Percentiles rank a stretch among this genome's conserved stretches.
These are phyloP conservation scores for Phytophthora fragariaefolia DNA, from an alignment of 352 stramenopile species.

Conservation along the genomic window DNA sequence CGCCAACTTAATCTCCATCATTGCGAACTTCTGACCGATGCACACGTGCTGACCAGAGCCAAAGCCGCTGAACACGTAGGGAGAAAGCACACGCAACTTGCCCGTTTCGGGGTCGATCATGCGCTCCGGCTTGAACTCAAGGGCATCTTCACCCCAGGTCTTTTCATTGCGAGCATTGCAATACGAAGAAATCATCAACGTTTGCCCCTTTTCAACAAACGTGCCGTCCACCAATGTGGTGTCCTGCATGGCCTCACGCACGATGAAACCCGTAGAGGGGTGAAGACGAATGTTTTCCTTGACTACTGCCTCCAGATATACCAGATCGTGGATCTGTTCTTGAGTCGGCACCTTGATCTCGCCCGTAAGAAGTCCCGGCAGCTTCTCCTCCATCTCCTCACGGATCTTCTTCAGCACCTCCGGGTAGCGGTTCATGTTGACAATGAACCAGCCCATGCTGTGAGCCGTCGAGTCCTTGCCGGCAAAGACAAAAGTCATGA, in stretches of 20 bases:
- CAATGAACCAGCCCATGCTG: slow-evolving; percentile 63
- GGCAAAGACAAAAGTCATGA: slow-evolving; percentile 72
- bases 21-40: slow-evolving; percentile 53
- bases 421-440: slow-evolving; percentile 60
- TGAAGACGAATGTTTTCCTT: slow-evolving; percentile 65
- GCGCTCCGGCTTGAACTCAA: slow-evolving; percentile 57
- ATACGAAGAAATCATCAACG: slow-evolving; percentile 21
- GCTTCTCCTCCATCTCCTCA: slow-evolving; percentile 47
- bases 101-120: slow-evolving; percentile 46
- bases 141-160: slow-evolving; percentile 51
- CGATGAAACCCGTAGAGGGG: slow-evolving; percentile 51
- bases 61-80: slow-evolving; percentile 39
- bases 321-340: slow-evolving; percentile 45
- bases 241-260: slow-evolving; percentile 37
- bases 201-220: slow-evolving; percentile 13
- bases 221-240: slow-evolving; percentile 29
- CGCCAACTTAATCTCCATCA: slow-evolving; percentile 61
- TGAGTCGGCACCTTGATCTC: slow-evolving; percentile 31
- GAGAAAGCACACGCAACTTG: slow-evolving; percentile 29
- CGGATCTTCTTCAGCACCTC: slow-evolving; percentile 50
- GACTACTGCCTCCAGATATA: slow-evolving; percentile 60
- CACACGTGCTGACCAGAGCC: slow-evolving; percentile 52
- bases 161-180: slow-evolving; percentile 24
- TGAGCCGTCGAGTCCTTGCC: slow-evolving; percentile 71
- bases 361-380: slow-evolving; percentile 24